Evolutionary conservation across 2,329 filamentous ascomycete species (phyloP), one percentile per base, ranked within the genome.

Genomic region (Monilinia fructigena): DNA sequence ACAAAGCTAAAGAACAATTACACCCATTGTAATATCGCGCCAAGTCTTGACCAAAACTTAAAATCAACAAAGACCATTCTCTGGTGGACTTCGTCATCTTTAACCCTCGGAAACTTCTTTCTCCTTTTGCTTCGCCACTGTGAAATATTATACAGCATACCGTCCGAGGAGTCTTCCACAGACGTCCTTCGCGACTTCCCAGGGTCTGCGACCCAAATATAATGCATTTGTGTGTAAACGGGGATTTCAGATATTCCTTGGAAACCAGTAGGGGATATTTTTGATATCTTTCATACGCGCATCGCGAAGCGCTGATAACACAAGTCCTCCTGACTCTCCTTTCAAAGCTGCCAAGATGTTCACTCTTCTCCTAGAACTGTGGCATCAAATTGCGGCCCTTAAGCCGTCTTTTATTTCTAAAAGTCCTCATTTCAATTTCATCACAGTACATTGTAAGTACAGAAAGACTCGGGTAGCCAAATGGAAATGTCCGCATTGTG

Each of bases 371-470:
- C 20, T 66, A 4, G 68, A 72, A 18, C 50, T 73, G 20, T 78
- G 79, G 78, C 76, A 74, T 48, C 79, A 83, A 72, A 66, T 85
- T 68, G 80, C 78, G 76, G 76, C 80, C 67, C 73, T 85, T 69
- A 85, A 83, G 74, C 85, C 85, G 3, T 80, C 83, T 20, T 86
- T 88, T 69, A 72, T 86, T 38, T 82, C 83, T 63, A 85, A 82
- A 74, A 82, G 84, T 72, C 89, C 87, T 20, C 86, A 88, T 71
- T 89, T 93, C 78, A 93, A 91, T 79, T 96, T 94, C 76, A 93
- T 95, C 68, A 88, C 88, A 1, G 82, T 87, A 20, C 92, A 96
- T 75, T 96, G 89, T 91, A 79, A 78, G 86, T 81, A 31, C 16
- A 38, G 18, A 26, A n/a, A 31, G 23, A 28, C 56, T 45, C 63